phyloP scores from a whole-genome alignment of 2,329 filamentous ascomycete species.

The Aureobasidium sp. region DNA sequence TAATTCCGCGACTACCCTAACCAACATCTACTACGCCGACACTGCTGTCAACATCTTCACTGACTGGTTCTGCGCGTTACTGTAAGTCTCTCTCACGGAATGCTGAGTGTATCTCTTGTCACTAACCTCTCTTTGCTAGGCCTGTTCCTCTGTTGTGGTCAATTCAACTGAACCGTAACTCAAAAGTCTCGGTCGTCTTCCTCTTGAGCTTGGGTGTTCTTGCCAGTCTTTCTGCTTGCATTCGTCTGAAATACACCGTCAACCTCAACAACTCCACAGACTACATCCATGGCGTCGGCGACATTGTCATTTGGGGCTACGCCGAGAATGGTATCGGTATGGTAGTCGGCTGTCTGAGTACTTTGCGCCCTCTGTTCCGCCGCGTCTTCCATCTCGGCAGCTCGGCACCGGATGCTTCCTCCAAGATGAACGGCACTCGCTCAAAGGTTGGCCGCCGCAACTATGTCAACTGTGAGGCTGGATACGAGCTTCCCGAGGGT shows the following conservation, averaged over 20 bases:
- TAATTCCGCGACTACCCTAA: slow-evolving; percentile 22
- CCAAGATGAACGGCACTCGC: slow-evolving; percentile 1
- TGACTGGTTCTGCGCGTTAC: slow-evolving; percentile 32
- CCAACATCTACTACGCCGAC: slow-evolving; percentile 31
- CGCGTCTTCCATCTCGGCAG: slow-evolving; percentile 18
- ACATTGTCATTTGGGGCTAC: slow-evolving; percentile 33
- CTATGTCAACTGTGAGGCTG: slow-evolving; percentile 7
- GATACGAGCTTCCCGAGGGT: slow-evolving; percentile 7
- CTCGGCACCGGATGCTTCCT: background rate
- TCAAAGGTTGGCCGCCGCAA: slow-evolving; percentile 2
- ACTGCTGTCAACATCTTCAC: slow-evolving; percentile 33
- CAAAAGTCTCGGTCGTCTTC: slow-evolving; percentile 34
- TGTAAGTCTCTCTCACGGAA: slow-evolving; percentile 20
- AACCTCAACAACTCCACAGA: slow-evolving; percentile 28
- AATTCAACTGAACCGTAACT: slow-evolving; percentile 35
- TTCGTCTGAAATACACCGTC: slow-evolving; percentile 32
- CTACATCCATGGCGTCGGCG: slow-evolving; percentile 26
- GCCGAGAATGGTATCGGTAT: slow-evolving; percentile 32
- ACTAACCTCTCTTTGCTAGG: slow-evolving; percentile 16
- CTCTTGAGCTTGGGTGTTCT: slow-evolving; percentile 33
- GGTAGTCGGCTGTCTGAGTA: slow-evolving; percentile 30
- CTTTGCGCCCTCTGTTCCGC: slow-evolving; percentile 30
- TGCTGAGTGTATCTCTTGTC: background rate
- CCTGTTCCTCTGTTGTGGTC: slow-evolving; percentile 39
- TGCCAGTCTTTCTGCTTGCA: slow-evolving; percentile 28